Evolutionary conservation across 768 basidiomycete species (phyloP).

Genomic region (Termitomyces sp.): DNA sequence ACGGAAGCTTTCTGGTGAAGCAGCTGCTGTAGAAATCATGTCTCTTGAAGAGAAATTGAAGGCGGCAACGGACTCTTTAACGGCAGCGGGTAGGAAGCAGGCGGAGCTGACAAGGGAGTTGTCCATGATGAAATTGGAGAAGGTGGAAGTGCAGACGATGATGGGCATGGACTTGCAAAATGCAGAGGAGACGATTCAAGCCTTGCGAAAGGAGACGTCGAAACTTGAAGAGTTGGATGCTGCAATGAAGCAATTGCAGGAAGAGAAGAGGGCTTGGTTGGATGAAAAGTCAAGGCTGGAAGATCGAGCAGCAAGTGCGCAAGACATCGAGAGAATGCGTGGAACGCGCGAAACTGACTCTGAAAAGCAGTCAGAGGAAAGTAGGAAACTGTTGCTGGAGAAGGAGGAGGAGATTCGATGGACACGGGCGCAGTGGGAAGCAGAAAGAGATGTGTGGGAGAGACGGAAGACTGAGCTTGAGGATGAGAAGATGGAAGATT

Average conservation of each 20-base stretch:
- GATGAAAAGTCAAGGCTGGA: constrained; percentile 39
- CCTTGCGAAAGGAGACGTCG: constrained; percentile 51
- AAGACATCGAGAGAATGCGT: constrained; percentile 34
- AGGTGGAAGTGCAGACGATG: constrained; percentile 61
- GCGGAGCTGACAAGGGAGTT: constrained; percentile 59
- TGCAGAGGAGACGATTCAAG: constrained; percentile 59
- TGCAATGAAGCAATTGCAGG: constrained; percentile 41
- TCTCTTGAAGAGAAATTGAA: constrained; percentile 63
- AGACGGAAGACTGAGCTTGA: constrained; percentile 43
- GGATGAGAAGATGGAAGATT: constrained; percentile 43
- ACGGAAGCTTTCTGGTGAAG: constrained; percentile 35
- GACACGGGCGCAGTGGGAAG: constrained; percentile 34
- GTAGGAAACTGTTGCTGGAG: constrained; percentile 32
- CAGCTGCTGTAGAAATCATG: constrained; percentile 38
- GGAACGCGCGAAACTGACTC: constrained; percentile 37
- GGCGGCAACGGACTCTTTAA: constrained; percentile 52
- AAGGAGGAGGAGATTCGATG: constrained; percentile 33
- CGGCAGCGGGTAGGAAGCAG: constrained; percentile 55
- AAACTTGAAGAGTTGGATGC: constrained; percentile 43
- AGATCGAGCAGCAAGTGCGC: constrained; percentile 30
- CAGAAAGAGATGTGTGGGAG: constrained; percentile 47
- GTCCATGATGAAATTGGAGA: constrained; percentile 58
- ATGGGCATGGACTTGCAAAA: constrained; percentile 61
- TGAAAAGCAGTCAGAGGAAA: constrained; percentile 32
- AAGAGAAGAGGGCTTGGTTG: constrained; percentile 49